Evolutionary conservation across 2,329 filamentous ascomycete genomes (phyloP).

Genomic region (Dactylonectria macrodidyma): DNA sequence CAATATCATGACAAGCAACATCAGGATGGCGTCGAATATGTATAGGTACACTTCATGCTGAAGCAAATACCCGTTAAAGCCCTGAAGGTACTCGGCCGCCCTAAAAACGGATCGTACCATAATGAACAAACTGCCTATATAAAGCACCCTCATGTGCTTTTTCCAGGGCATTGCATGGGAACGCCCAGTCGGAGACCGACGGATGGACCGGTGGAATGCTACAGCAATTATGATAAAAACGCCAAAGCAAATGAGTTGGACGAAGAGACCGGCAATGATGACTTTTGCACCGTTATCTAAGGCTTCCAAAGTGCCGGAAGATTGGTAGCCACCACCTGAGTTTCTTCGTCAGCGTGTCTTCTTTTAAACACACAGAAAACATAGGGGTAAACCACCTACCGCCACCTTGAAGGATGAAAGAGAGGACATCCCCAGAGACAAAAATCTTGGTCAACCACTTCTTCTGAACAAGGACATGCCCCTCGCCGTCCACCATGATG

Average conservation of each 20-base stretch:
- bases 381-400: background rate
- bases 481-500: slow-evolving; percentile 19
- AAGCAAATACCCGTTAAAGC: slow-evolving; percentile 42
- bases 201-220: slow-evolving; percentile 57
- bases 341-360: background rate
- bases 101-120: slow-evolving; percentile 58
- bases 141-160: slow-evolving; percentile 46
- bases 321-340: slow-evolving; percentile 24
- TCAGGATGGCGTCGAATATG: too few species aligned
- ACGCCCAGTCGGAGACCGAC: slow-evolving; percentile 9
- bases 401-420: slow-evolving; percentile 21
- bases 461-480: slow-evolving; percentile 17
- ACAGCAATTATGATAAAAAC: slow-evolving; percentile 51
- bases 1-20: too few species aligned
- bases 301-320: slow-evolving; percentile 15
- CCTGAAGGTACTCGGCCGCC: slow-evolving; percentile 57
- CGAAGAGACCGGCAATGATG: slow-evolving; percentile 20
- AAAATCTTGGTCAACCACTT: slow-evolving; percentile 27
- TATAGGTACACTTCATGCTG: too few species aligned
- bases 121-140: slow-evolving; percentile 50
- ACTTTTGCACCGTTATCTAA: slow-evolving; percentile 6
- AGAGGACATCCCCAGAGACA: slow-evolving; percentile 7
- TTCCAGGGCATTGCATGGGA: slow-evolving; percentile 46
- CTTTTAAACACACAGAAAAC: background rate
- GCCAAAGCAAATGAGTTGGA: slow-evolving; percentile 5